These are phyloP conservation scores for Calonectria leucothoes DNA, from an alignment of 2,329 filamentous ascomycete species.

Conservation along the genomic window DNA sequence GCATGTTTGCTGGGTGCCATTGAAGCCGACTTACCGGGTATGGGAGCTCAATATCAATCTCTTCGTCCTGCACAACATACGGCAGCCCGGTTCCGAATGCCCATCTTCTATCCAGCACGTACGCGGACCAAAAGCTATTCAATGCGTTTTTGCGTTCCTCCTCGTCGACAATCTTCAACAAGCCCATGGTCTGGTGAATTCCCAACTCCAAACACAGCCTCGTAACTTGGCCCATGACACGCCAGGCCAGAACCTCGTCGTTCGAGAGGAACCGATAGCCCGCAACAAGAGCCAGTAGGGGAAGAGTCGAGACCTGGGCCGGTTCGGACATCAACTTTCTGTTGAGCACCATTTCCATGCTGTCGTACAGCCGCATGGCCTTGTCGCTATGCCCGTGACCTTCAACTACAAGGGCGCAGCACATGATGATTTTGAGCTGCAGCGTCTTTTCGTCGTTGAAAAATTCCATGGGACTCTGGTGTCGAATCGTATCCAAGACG, in stretches of 20 bases:
- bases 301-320: constrained; percentile 59
- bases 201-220: constrained; percentile 85
- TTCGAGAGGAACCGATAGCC: constrained; percentile 87
- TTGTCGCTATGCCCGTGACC: constrained; percentile 82
- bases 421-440: constrained; percentile 85
- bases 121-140: constrained; percentile 87
- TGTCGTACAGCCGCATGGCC: constrained; percentile 79
- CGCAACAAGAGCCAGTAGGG: constrained; percentile 63
- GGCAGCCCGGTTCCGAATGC: constrained; percentile 91
- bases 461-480: constrained; percentile 47
- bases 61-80: constrained; percentile 85
- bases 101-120: constrained; percentile 88
- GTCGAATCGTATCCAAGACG: constrained; percentile 72
- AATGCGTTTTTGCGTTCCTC: constrained; percentile 75
- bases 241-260: constrained; percentile 88
- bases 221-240: constrained; percentile 85
- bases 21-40: constrained; percentile 72
- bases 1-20: constrained; percentile 24
- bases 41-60: constrained; percentile 83
- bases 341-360: constrained; percentile 79
- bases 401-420: constrained; percentile 81
- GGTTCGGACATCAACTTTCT: constrained; percentile 69
- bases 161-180: constrained; percentile 76
- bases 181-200: constrained; percentile 81
- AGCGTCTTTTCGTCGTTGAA: constrained; percentile 69